These are phyloP conservation scores for Leishmania gerbilli DNA, from an alignment of 208 protist genomes.

Conservation along the genomic window DNA sequence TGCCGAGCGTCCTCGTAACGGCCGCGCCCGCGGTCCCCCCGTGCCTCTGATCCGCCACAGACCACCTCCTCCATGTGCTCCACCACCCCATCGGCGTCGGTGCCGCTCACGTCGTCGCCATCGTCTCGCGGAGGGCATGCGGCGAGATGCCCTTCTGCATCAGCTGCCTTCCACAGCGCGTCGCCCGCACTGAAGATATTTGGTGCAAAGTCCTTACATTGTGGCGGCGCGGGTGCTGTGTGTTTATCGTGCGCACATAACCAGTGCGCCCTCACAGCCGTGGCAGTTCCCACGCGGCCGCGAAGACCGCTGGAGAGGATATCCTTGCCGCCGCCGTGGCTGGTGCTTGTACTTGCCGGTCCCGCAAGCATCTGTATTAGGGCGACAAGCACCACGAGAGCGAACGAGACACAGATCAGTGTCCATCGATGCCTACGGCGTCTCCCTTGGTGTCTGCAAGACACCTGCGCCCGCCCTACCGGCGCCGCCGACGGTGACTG, in stretches of 20 bases:
- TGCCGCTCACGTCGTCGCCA: not conserved
- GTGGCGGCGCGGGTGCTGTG: not conserved
- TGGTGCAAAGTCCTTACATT: not conserved
- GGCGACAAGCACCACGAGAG: not conserved
- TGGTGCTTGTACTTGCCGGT: not conserved
- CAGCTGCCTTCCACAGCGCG: not conserved
- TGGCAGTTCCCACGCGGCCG: not conserved
- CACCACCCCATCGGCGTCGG: not conserved
- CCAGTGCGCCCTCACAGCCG: not conserved
- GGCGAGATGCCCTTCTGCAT: not conserved
- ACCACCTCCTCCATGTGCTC: constrained; percentile 4
- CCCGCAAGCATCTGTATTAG: not conserved
- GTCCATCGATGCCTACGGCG: not conserved
- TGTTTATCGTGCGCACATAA: not conserved
- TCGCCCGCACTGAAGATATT: not conserved
- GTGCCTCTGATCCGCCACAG: not conserved
- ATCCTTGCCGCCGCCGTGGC: not conserved
- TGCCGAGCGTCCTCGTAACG: not conserved
- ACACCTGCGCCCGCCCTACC: not conserved
- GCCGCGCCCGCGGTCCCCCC: not conserved
- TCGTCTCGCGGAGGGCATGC: not conserved
- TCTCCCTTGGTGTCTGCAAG: not conserved
- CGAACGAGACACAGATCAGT: not conserved
- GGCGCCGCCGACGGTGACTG: not conserved
- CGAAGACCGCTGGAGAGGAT: not conserved